Conservation (phyloP, 495 filamentous ascomycete species). For the Penicillium manginii region DNA sequence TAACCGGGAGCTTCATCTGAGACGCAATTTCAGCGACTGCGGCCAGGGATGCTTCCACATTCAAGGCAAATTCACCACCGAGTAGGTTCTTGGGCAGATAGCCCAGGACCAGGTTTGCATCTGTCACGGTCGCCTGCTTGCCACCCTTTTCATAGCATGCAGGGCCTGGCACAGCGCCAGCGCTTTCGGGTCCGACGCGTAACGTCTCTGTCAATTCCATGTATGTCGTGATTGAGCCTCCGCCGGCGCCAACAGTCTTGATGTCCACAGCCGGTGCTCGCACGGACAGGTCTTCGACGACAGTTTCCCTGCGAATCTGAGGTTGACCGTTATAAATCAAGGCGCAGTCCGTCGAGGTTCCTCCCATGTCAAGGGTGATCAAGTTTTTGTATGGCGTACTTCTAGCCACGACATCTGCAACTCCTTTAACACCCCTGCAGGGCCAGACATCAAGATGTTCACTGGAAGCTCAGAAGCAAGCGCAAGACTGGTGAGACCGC, state of each 20-base stretch:
- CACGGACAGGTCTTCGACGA: conserved; percentile 49
- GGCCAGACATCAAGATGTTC: conserved; percentile 53
- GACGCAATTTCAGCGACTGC: conserved; percentile 47
- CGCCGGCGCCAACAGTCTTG: conserved; percentile 53
- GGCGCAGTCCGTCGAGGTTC: conserved; percentile 54
- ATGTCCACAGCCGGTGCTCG: conserved; percentile 53
- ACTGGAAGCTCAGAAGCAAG: conserved; percentile 51
- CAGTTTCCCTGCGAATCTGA: conserved; percentile 51
- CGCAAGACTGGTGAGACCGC: conserved; percentile 47
- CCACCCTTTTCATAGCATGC: conserved; percentile 54
- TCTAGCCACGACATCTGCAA: conserved; percentile 49
- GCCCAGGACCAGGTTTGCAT: conserved; percentile 53
- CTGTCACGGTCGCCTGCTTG: conserved; percentile 49
- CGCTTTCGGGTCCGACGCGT: conserved; percentile 54
- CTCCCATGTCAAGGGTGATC: conserved; percentile 57
- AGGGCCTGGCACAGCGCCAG: conserved; percentile 50
- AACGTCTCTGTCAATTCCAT: conserved; percentile 51
- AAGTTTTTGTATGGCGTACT: conserved; percentile 52
- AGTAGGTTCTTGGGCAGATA: conserved; percentile 51
- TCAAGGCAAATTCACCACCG: conserved; percentile 49
- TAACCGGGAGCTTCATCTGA: conserved; percentile 45
- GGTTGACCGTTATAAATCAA: conserved; percentile 50
- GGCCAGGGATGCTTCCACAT: conserved; percentile 37
- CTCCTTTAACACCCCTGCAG: conserved; percentile 53
- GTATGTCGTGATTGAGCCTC: conserved; percentile 51